Conservation (phyloP, 1,139 yeast genomes). For the Saccharomycopsis hybrid region DNA sequence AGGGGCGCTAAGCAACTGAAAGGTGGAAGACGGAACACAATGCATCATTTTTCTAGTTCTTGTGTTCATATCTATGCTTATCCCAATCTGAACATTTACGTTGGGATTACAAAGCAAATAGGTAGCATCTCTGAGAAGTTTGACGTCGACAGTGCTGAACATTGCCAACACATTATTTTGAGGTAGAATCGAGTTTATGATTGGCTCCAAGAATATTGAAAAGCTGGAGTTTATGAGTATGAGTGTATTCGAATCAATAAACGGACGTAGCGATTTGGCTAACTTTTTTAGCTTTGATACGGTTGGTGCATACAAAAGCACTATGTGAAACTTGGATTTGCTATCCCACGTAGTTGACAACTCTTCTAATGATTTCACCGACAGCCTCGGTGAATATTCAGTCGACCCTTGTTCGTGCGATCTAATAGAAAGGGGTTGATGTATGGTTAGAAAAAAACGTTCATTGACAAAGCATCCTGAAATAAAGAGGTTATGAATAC, state of each 20-base stretch:
- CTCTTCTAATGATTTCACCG: background rate
- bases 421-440: background rate
- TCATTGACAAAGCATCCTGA: background rate
- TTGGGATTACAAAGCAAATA: background rate
- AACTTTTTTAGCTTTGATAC: background rate
- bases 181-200: constrained; percentile 1
- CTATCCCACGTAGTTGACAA: background rate
- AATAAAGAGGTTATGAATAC: background rate
- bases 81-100: background rate
- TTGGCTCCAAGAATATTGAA: constrained; percentile 11
- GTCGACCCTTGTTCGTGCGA: constrained; percentile 2
- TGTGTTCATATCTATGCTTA: background rate
- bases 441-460: background rate
- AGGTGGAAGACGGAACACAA: background rate
- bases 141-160: background rate
- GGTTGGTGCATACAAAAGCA: constrained; percentile 3
- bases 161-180: constrained; percentile 4
- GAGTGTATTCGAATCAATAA: constrained; percentile 2
- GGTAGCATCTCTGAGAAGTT: background rate
- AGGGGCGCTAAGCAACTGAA: background rate
- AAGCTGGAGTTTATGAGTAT: constrained; percentile 8
- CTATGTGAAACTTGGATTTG: constrained; percentile 1
- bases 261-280: background rate
- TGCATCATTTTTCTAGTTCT: background rate
- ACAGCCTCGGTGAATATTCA: background rate